phyloP scores from a whole-genome alignment of 108 stramenopile genomes.

The Chaetoceros tenuissimus region DNA sequence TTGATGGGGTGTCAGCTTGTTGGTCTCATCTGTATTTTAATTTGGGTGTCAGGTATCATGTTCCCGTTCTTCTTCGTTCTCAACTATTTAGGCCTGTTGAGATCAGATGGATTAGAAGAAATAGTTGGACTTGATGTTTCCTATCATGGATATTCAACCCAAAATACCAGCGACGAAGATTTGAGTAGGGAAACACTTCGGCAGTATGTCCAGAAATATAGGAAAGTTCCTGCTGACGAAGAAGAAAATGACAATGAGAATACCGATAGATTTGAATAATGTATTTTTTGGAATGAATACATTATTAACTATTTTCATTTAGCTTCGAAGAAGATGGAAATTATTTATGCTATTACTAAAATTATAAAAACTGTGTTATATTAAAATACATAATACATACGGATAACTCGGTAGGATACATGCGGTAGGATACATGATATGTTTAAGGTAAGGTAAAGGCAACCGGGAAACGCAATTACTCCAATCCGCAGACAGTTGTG shows the following conservation, averaged over 20 bases:
- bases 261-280: neutral
- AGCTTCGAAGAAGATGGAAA: too few species aligned
- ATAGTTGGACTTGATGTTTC: constrained; percentile 48
- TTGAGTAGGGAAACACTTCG: neutral
- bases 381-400: too few species aligned
- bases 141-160: constrained; percentile 21
- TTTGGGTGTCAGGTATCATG: constrained; percentile 59
- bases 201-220: neutral
- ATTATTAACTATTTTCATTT: too few species aligned
- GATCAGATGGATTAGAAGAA: constrained; percentile 41
- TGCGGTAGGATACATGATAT: too few species aligned
- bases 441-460: too few species aligned
- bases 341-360: too few species aligned
- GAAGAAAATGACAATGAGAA: neutral
- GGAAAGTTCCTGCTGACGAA: neutral
- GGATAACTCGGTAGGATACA: too few species aligned
- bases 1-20: constrained; percentile 51
- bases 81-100: constrained; percentile 37
- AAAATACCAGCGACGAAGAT: neutral
- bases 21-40: constrained; percentile 62
- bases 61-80: constrained; percentile 52
- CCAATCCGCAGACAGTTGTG: constrained; percentile 66
- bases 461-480: too few species aligned
- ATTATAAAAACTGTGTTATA: too few species aligned
- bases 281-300: too few species aligned